A percentile compares a stretch with the other conserved stretches of the same genome.
Evolutionary conservation across 768 basidiomycete species (phyloP).

Genomic region (Boletus reticuloceps): DNA sequence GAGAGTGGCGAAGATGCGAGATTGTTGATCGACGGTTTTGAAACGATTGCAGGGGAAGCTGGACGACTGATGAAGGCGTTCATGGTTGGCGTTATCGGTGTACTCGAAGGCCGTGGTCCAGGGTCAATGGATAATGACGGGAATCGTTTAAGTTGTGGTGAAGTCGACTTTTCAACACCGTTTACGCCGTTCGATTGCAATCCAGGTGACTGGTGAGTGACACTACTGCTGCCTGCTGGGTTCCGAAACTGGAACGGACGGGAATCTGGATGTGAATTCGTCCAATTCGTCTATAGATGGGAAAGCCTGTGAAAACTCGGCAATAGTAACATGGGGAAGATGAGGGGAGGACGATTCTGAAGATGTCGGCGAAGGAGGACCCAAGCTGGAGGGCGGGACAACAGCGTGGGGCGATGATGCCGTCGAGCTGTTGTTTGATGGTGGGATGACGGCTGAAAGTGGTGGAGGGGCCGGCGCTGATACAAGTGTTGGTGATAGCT

Average conservation of each 20-base stretch:
- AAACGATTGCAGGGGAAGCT: constrained; percentile 50
- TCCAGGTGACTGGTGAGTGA: constrained; percentile 10
- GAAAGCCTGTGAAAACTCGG: constrained; percentile 64
- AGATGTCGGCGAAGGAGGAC: constrained; percentile 73
- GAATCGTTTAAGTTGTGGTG: constrained; percentile 34
- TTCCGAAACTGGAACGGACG: constrained; percentile 46
- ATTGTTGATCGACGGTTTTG: constrained; percentile 41
- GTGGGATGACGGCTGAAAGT: constrained; percentile 8
- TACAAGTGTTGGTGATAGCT: constrained; percentile 36
- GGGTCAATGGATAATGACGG: constrained; percentile 45
- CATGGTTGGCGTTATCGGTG: constrained; percentile 58
- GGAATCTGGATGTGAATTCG: constrained; percentile 48
- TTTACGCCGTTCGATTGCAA: constrained; percentile 32
- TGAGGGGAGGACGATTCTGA: constrained; percentile 65
- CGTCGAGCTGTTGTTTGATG: constrained; percentile 31
- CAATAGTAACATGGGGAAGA: constrained; percentile 38
- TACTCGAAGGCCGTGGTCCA: constrained; percentile 64
- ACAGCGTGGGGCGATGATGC: constrained; percentile 57
- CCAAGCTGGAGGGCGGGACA: constrained; percentile 67
- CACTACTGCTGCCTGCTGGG: constrained; percentile 34
- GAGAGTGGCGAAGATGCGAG: constrained; percentile 33
- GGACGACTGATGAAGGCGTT: constrained; percentile 63
- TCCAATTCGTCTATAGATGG: constrained; percentile 78
- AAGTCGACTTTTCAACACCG: constrained; percentile 30
- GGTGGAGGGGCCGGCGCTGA: constrained; percentile 26